Base-by-base conservation (phyloP, 2,329 filamentous ascomycete species). In the Dactylellina leptospora region DNA sequence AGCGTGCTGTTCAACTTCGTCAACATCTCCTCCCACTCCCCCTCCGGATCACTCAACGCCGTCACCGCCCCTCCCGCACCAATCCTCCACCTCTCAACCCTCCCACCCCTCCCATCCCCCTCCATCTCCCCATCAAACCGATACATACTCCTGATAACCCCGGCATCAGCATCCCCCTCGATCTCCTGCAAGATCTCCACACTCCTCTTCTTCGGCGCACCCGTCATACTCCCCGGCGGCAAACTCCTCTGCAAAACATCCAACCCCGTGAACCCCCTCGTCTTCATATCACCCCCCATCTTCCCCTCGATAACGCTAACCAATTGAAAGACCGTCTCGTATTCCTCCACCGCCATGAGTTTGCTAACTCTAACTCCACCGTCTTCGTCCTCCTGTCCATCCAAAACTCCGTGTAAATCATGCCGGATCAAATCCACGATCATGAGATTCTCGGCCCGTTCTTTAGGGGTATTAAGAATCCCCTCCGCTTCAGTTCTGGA, bases 361-460 rank as follows among this genome's bases (percentile, higher is more conserved):
- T 92, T 88, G 11, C 88, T 86, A 1, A 96, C 92, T 4, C 81
- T 79, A 0, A 97, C 92, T 0, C 89, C 85, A 3, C 90, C 91
- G 72, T 89, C 44, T 42, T 63, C 56, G n/a, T 63, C 66, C 13
- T 63, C 58, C 11, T 72, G 51, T 11, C 56, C 68, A 44, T 64
- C 53, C 4, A 72, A 42, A 11, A 72, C 68, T 5, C 68, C 87
- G 79, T 96, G 90, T 10, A 97, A 83, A 79, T 97, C 93, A 78
- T 97, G 93, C 0, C 93, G 86, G n/a, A 97, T 95, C 0, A 97
- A 84, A 79, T 97, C 93, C 1, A 96, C 93, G 76, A 97, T 97
- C 95, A 97, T 97, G 22, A 97, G 85, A 78, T 97, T 97, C 82
- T 97, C 93, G 0, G 93, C 93, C 76, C 91, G 88, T 79, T 97